These are phyloP conservation scores for Pseudogymnoascus sp. DNA, from an alignment of 2,329 filamentous ascomycete genomes.

Conservation along the genomic window DNA sequence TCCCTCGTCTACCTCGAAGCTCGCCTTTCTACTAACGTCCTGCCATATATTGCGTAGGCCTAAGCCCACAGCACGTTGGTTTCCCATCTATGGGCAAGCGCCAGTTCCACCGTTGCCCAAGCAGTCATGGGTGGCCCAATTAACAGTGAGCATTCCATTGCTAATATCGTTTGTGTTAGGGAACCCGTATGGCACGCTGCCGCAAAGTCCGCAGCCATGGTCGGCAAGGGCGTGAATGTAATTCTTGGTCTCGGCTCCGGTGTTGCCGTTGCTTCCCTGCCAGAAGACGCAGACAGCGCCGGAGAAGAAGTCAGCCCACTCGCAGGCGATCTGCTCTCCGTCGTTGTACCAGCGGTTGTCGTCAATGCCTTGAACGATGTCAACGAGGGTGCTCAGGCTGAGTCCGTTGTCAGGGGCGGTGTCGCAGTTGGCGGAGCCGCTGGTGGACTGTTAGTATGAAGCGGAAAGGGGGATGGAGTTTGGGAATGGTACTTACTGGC, in stretches of 20 bases:
- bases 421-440: background rate
- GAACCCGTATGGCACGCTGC: background rate
- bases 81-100: background rate
- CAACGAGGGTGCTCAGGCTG: background rate
- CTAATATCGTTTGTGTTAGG: background rate
- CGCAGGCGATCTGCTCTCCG: background rate
- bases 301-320: background rate
- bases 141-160: background rate
- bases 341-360: background rate
- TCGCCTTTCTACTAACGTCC: background rate
- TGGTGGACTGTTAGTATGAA: background rate
- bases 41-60: background rate
- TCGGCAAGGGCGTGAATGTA: background rate
- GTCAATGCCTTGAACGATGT: background rate
- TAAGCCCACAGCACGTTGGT: background rate
- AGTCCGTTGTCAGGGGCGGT: background rate
- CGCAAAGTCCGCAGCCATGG: background rate
- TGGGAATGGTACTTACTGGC: background rate
- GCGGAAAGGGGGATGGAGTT: no score
- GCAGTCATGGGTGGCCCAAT: background rate
- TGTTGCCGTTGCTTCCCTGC: background rate
- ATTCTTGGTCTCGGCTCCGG: background rate
- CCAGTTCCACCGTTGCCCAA: background rate
- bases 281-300: background rate
- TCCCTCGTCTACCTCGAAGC: background rate